Conservation (phyloP, 352 stramenopile species). For the Pilasporangium apinafurcum region DNA sequence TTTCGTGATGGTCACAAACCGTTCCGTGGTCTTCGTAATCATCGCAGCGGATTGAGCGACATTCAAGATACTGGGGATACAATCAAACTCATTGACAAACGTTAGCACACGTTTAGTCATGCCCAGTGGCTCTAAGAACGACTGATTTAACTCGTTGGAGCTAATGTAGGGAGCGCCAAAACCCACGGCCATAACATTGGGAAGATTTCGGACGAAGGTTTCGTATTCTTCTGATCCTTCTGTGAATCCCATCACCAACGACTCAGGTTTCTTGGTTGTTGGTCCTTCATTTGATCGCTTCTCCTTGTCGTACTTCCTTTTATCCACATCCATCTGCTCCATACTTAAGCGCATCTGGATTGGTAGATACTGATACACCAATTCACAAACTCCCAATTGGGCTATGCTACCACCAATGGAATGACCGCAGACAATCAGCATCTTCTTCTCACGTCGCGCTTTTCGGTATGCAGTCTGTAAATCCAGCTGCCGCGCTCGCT, state of each 20-base stretch:
- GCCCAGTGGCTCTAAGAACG: slow-evolving; percentile 43
- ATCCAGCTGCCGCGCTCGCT: slow-evolving; percentile 48
- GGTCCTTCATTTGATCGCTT: neutral
- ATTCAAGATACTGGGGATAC: slow-evolving; percentile 81
- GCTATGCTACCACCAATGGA: slow-evolving; percentile 82
- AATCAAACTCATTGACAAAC: slow-evolving; percentile 85
- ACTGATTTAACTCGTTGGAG: slow-evolving; percentile 27
- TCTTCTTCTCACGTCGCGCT: slow-evolving; percentile 45
- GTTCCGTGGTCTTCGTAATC: slow-evolving; percentile 73
- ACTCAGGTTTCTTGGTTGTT: neutral
- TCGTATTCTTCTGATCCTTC: slow-evolving; percentile 12
- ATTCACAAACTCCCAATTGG: slow-evolving; percentile 66
- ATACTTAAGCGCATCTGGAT: slow-evolving; percentile 33
- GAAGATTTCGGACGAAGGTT: slow-evolving; percentile 21
- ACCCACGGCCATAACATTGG: slow-evolving; percentile 54
- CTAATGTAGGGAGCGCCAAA: slow-evolving; percentile 77
- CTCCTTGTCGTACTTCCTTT: slow-evolving; percentile 24
- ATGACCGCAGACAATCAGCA: slow-evolving; percentile 69
- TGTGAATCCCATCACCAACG: slow-evolving; percentile 4
- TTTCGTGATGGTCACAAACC: slow-evolving; percentile 75
- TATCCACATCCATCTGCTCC: slow-evolving; percentile 56
- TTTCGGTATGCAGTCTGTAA: slow-evolving; percentile 39
- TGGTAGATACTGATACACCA: slow-evolving; percentile 68
- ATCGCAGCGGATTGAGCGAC: slow-evolving; percentile 71
- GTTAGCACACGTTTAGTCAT: slow-evolving; percentile 54